These are phyloP conservation scores for Endoconidiophora polonica DNA, from an alignment of 2,329 filamentous ascomycete species.

Conservation along the genomic window DNA sequence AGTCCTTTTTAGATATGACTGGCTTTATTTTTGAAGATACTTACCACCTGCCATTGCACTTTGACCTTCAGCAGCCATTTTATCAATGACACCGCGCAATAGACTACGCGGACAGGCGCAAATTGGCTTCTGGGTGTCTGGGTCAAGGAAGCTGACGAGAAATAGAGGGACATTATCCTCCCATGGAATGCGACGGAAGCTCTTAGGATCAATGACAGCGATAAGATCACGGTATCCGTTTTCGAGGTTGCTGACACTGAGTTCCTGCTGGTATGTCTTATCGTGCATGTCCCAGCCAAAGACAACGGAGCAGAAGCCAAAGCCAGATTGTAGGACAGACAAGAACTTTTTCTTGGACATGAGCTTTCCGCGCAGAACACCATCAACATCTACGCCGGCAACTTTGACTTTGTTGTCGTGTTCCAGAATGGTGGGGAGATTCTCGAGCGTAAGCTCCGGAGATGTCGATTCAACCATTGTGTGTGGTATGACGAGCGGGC, in stretches of 20 bases:
- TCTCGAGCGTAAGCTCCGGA: slow-evolving; percentile 37
- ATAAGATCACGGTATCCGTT: slow-evolving; percentile 81
- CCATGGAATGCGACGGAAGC: slow-evolving; percentile 77
- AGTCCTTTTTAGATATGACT: neutral
- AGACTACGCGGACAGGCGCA: slow-evolving; percentile 67
- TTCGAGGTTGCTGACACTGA: slow-evolving; percentile 74
- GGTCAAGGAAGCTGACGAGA: slow-evolving; percentile 67
- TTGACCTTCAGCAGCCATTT: slow-evolving; percentile 51
- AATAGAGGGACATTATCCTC: slow-evolving; percentile 77
- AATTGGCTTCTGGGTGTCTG: slow-evolving; percentile 54
- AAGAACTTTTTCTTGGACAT: slow-evolving; percentile 89
- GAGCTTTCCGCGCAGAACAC: slow-evolving; percentile 73
- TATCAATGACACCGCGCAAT: slow-evolving; percentile 49
- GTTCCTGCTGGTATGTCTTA: slow-evolving; percentile 69
- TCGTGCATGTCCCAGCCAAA: slow-evolving; percentile 99
- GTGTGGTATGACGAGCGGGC: neutral
- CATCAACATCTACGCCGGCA: slow-evolving; percentile 75
- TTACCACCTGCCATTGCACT: slow-evolving; percentile 79
- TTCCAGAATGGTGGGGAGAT: slow-evolving; percentile 49
- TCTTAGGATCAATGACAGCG: slow-evolving; percentile 61
- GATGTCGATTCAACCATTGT: slow-evolving; percentile 16
- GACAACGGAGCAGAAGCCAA: slow-evolving; percentile 86
- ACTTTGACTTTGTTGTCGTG: slow-evolving; percentile 71
- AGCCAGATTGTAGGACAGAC: slow-evolving; percentile 61
- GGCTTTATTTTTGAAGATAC: slow-evolving; percentile 17